Base-by-base conservation (phyloP, 1,139 yeast genomes). In the Debaryomyces singareniensis region DNA sequence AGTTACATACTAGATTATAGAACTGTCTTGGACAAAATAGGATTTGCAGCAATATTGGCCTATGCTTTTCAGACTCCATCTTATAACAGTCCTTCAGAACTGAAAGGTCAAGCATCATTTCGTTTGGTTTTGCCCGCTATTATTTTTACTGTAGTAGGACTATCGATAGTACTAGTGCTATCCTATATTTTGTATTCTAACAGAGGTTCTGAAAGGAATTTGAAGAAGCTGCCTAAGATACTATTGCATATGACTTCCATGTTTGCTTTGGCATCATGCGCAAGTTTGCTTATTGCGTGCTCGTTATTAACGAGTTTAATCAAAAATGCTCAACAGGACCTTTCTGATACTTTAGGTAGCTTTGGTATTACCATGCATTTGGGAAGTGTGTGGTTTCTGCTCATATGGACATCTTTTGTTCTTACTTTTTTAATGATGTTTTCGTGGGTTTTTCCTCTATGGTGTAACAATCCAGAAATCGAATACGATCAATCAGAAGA, bases 1-100 rank as follows among this genome's bases (percentile, higher is more conserved):
- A 28, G 39, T 11, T 53, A 49, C 32, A 53, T 61, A 1, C 68
- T 71, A 42, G 73, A 74, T 45, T 75, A 74, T 40, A 51, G 71
- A 24, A 41, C 45, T 2, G 60, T 68, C 34, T 45, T 75, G 29
- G 49, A 54, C 4, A 33, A 45, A 0, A 54, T 64, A 15, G 73
- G 74, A 5, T 51, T 74, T 25, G 48, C 55, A 11, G 56, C 68
- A 21, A 63, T 74, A 5, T 45, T 74, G 25, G 69, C 74, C 1
- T 72, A 72, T 40, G 75, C 78, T 4, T 57, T 49, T 35, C 44
- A 58, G 32, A 33, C 47, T 5, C 28, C 41, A 1, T 37, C 41
- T 15, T 38, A 29, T 39, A 51, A 40, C 6, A 55, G 49, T 26
- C 32, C 39, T 2, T 25, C 26, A 2, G 59, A 61, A 37, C 24